Conservation (phyloP, 331 rosid species). For the Erythrophleum ivorense region DNA sequence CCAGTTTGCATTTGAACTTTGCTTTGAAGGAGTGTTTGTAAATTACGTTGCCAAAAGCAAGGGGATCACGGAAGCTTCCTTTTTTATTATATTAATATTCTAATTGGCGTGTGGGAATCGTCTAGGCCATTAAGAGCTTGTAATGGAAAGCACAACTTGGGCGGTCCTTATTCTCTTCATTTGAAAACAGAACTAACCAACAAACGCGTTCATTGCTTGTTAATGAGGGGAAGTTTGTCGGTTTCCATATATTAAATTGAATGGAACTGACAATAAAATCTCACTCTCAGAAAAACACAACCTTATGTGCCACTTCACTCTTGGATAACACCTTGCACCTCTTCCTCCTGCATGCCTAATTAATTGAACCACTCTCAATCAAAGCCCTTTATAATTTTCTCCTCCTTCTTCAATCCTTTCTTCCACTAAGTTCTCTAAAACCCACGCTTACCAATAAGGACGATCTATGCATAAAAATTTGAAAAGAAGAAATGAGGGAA, state of each 20-base stretch:
- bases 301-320: conserved; percentile 14
- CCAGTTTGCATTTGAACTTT: conserved; percentile 14
- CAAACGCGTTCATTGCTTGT: conserved; percentile 41
- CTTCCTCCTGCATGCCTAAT: conserved; percentile 41
- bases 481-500: conserved; percentile 45
- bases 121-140: conserved; percentile 35
- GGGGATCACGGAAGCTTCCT: background rate
- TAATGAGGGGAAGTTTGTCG: conserved; percentile 44
- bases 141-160: conserved; percentile 24
- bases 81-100: background rate
- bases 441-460: background rate
- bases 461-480: conserved; percentile 35
- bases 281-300: conserved; percentile 40
- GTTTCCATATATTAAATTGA: conserved; percentile 40
- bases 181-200: conserved; percentile 18
- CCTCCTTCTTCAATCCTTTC: conserved; percentile 24
- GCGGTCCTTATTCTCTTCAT: background rate
- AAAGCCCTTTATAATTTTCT: conserved; percentile 35
- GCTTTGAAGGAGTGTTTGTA: background rate
- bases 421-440: conserved; percentile 16
- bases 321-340: conserved; percentile 5
- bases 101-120: conserved; percentile 13
- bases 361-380: conserved; percentile 64
- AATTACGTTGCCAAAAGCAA: conserved; percentile 7
- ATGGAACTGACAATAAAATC: conserved; percentile 29